A percentile compares a stretch with the other conserved stretches of the same genome.
phyloP scores from a whole-genome alignment of 2,329 filamentous ascomycete species.

The Rutstroemia sp. region DNA sequence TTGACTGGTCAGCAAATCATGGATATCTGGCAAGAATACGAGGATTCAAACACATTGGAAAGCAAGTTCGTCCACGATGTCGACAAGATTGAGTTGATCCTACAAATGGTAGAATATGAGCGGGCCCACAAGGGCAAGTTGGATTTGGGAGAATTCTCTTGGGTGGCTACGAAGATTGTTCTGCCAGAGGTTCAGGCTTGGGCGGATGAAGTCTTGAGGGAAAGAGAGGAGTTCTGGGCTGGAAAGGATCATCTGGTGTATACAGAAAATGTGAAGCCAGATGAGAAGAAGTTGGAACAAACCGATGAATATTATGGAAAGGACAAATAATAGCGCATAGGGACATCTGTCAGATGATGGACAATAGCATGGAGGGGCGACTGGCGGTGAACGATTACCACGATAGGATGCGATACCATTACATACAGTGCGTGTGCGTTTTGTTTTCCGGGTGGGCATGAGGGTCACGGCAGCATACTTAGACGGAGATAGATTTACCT shows the following conservation, averaged over 20 bases:
- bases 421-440: no score
- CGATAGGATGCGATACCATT: background rate
- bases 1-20: conserved; percentile 62
- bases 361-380: background rate
- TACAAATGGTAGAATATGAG: conserved; percentile 98
- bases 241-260: conserved; percentile 14
- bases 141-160: conserved; percentile 81
- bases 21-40: conserved; percentile 89
- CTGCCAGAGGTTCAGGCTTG: conserved; percentile 74
- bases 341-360: no score
- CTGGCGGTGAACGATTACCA: background rate
- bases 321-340: background rate
- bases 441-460: no score
- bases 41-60: conserved; percentile 77
- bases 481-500: no score
- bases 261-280: background rate
- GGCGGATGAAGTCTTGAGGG: conserved; percentile 68
- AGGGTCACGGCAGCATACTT: no score
- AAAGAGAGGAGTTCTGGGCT: conserved; percentile 70
- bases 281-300: background rate
- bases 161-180: conserved; percentile 65
- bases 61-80: conserved; percentile 91
- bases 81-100: conserved; percentile 89
- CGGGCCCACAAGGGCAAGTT: conserved; percentile 49
- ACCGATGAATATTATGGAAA: conserved; percentile 16